Percentiles rank a stretch among this genome's conserved stretches.
These are phyloP conservation scores for Schizochytrium sp. DNA, from an alignment of 108 stramenopile genomes.

Conservation along the genomic window DNA sequence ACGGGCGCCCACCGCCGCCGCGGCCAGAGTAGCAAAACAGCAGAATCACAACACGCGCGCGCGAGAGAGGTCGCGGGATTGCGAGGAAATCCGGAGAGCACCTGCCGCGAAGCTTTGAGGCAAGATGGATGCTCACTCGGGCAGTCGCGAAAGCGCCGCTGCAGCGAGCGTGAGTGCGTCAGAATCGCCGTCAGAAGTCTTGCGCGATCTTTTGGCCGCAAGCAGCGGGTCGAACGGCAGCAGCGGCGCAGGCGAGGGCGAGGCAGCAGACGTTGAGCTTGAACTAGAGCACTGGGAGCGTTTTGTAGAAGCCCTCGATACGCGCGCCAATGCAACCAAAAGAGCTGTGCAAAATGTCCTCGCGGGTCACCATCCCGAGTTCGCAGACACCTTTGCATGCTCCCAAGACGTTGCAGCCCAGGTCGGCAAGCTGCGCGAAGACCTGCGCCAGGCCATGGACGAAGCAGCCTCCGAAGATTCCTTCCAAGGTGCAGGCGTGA, in stretches of 20 bases:
- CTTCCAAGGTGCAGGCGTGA: background rate
- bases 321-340: background rate
- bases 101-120: too few species aligned
- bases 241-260: background rate
- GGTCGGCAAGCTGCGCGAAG: background rate
- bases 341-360: background rate
- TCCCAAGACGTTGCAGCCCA: background rate
- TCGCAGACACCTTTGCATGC: background rate
- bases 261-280: background rate
- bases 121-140: too few species aligned
- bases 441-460: background rate
- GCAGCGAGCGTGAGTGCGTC: background rate
- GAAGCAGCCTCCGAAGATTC: background rate
- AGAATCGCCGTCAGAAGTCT: background rate
- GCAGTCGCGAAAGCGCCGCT: too few species aligned
- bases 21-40: too few species aligned
- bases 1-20: too few species aligned
- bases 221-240: background rate
- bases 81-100: too few species aligned
- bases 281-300: background rate
- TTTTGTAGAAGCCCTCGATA: background rate
- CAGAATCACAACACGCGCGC: too few species aligned
- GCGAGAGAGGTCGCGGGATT: too few species aligned
- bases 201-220: background rate
- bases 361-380: slow-evolving; percentile 4